Evolutionary conservation across 139 green algal genomes (phyloP), one percentile per base, ranked within the genome.

Genomic region (Diplosphaera chodatii): DNA sequence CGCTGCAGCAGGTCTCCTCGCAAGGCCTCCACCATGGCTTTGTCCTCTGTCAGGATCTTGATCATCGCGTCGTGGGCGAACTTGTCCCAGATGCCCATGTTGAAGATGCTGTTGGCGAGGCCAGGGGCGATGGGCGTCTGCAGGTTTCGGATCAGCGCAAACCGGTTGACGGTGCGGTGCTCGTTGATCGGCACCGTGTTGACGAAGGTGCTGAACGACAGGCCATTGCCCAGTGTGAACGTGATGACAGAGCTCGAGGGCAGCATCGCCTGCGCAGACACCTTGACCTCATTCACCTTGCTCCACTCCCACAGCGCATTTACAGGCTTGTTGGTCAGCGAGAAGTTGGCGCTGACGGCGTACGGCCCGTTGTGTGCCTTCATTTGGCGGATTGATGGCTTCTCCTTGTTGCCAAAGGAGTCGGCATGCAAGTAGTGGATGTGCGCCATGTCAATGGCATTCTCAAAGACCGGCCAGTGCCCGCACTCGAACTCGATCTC

Each of bases 351-450:
- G 37, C 37, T 48, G 37, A 6, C 37, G 10, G 10, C 8, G 37
- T 48, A 48, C 37, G 10, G 37, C 37, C 37, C 10, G 37, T 48
- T 6, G 6, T 48, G 37, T 48, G 37, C 37, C 37, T 48, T 10
- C 37, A 48, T 48, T 6, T 48, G 8, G 37, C 37, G 10, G 8
- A 48, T 10, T 10, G 6, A 6, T 10, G 37, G 37, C 37, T 10
- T 48, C 40, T 64, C 37, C 64, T 78, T 64, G 74, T 91, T 91
- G 69, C 86, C 86, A 73, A 91, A 91, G 55, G 72, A 83, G 73
- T n/a, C n/a, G n/a, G n/a, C n/a, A n/a, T 96, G 90, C 79, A 96
- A 71, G 86, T 91, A 96, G 74, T 95, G 90, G 77, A 96, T 95
- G 83, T 95, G 90, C 15, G 84, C 87, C 82, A 96, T 87, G 82